Percentiles rank a stretch among this genome's conserved stretches.
phyloP scores from a whole-genome alignment of 2,329 filamentous ascomycete genomes.

The Verticillium isaacii region DNA sequence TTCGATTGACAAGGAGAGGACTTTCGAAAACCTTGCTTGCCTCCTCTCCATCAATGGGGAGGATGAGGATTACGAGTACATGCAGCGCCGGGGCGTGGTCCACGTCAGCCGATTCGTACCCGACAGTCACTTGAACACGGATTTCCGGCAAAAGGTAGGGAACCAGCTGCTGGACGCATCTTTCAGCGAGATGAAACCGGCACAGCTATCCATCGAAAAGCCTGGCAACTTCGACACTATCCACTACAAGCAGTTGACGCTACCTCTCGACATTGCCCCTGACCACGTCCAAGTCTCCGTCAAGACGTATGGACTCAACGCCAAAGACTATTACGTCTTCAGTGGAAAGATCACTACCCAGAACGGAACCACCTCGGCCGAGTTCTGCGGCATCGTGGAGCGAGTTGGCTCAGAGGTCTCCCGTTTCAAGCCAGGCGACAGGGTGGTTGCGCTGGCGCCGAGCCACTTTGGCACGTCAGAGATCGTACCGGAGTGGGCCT shows the following conservation, averaged over 20 bases:
- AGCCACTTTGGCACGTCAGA: conserved; percentile 17
- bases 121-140: conserved; percentile 13
- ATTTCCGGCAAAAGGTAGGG: conserved; percentile 11
- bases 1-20: too few relatives aligned
- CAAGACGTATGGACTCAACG: conserved; percentile 14
- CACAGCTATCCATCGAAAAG: conserved; percentile 7
- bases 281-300: conserved; percentile 8
- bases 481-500: neutral
- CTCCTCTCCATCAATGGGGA: neutral
- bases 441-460: conserved; percentile 19
- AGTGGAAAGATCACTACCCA: conserved; percentile 9
- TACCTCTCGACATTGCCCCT: neutral
- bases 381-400: conserved; percentile 21
- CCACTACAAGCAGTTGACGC: conserved; percentile 13
- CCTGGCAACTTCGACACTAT: conserved; percentile 13
- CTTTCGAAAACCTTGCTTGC: neutral
- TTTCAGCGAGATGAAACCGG: too few relatives aligned
- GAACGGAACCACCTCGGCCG: conserved; percentile 19
- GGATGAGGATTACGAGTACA: neutral
- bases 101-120: conserved; percentile 18
- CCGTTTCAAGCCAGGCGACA: conserved; percentile 17
- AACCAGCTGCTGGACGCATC: neutral
- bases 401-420: conserved; percentile 11
- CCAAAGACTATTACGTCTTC: conserved; percentile 20
- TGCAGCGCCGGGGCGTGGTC: neutral